Evolutionary conservation across 345 rosid species (phyloP).

Genomic region (Eucalyptus victrix): DNA sequence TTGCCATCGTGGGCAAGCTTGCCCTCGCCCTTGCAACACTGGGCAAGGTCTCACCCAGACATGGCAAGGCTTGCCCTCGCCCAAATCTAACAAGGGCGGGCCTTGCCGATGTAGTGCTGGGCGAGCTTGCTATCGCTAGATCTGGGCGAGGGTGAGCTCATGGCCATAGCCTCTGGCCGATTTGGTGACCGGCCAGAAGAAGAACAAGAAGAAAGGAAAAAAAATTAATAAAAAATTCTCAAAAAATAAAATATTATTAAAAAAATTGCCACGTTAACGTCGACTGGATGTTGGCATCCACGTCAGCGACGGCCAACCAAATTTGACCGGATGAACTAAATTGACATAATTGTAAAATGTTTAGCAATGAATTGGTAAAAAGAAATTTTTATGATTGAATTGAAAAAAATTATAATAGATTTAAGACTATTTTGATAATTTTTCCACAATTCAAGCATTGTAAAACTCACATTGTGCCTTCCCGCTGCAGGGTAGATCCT

Average conservation of each 20-base stretch:
- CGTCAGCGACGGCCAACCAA: accelerated
- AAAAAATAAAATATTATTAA: too few relatives aligned
- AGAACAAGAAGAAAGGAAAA: too few relatives aligned
- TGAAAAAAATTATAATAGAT: accelerated
- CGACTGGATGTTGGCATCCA: accelerated
- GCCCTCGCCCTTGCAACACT: too few relatives aligned
- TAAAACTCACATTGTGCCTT: slow-evolving; percentile 33
- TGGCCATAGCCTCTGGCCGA: accelerated
- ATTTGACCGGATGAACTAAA: accelerated
- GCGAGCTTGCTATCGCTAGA: accelerated
- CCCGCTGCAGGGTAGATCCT: slow-evolving; percentile 50
- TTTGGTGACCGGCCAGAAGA: too few relatives aligned
- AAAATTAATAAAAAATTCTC: too few relatives aligned
- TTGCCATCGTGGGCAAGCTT: too few relatives aligned
- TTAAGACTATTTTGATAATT: too few relatives aligned
- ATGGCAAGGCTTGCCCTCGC: too few relatives aligned
- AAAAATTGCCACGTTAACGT: accelerated
- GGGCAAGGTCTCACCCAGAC: too few relatives aligned
- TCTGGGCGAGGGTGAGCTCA: accelerated
- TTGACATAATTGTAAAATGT: accelerated
- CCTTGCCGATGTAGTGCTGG: accelerated
- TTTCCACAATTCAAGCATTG: neutral
- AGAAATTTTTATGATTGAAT: too few relatives aligned
- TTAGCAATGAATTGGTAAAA: accelerated
- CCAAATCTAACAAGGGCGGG: accelerated